Conservation (phyloP, 768 basidiomycete species). For the Coprinopsis cinerea region DNA sequence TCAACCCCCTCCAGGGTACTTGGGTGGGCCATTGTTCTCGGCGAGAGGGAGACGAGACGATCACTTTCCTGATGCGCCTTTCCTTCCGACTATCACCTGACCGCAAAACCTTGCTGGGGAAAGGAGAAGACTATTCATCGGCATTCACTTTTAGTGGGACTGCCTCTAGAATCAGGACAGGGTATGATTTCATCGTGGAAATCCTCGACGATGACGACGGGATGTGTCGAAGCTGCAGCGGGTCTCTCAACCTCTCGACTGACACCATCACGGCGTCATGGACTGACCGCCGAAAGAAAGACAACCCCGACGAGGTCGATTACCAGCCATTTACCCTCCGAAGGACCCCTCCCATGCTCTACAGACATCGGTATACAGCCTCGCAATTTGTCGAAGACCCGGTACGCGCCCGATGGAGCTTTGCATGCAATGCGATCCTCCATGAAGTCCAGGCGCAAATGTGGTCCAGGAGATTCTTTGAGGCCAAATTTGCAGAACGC, state of each 20-base stretch:
- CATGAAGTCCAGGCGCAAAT: conserved; percentile 25
- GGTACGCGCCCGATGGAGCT: conserved; percentile 28
- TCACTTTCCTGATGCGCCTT: conserved; percentile 22
- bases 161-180: conserved; percentile 12
- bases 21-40: conserved; percentile 28
- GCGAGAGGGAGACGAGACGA: conserved; percentile 8
- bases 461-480: conserved; percentile 28
- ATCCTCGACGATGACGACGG: conserved; percentile 25
- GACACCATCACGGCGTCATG: conserved; percentile 17
- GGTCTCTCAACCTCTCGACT: conserved; percentile 16
- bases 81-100: conserved; percentile 22
- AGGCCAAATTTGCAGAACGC: conserved; percentile 24
- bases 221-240: conserved; percentile 19
- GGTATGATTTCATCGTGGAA: conserved; percentile 22
- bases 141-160: conserved; percentile 26
- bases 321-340: conserved; percentile 21
- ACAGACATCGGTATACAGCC: conserved; percentile 24
- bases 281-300: conserved; percentile 18
- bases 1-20: conserved; percentile 24
- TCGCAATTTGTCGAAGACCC: conserved; percentile 24
- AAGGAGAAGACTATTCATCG: conserved; percentile 28
- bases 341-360: conserved; percentile 25
- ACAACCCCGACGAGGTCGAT: conserved; percentile 18
- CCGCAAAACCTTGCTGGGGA: conserved; percentile 21
- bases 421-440: conserved; percentile 25